Base-by-base conservation (phyloP, 148 eudicot species). In the Fagopyrum homotropicum region DNA sequence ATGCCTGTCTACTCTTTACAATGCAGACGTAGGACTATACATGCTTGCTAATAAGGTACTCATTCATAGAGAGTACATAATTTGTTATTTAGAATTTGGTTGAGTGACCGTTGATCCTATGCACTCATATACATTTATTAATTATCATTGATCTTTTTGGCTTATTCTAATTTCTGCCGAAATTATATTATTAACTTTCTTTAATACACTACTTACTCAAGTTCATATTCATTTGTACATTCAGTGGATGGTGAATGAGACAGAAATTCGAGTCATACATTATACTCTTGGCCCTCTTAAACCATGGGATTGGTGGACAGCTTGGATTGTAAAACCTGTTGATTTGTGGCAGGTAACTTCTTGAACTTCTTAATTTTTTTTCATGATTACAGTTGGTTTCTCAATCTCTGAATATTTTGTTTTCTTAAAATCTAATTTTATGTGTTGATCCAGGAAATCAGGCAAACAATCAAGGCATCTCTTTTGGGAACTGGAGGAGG, bases 241-340 rank as follows among this genome's bases (percentile, higher is more conserved):
- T 84, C 87, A 95, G 99, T 95, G 99, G 99, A 95, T 95, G 99
- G 99, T 95, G 54, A 92, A 89, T 71, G 99, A 92, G 85, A 84
- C 85, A 77, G 88, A 95, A 81, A 96, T 95, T 52, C 85, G 89
- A 75, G 96, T 95, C 63, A 92, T 95, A 77, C 99, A 95, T 75
- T 95, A 95, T 81, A 95, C 98, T 45, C 96, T 95, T 71, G 98
- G 98, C 26, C 98, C 98, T 48, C 89, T 95, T 72, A 95, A 95
- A 79, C 98, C 98, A 75, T 95, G 98, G 98, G 98, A 95, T 83
- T 95, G 98, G 98, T 95, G 97, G 97, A 92, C 97, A 69, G 88
- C 97, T 72, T 95, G 98, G 98, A 89, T 95, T 78, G 85, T 95
- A 75, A 95, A 92, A 68, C 98, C 98, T 75, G 98, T 95, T 76